Conservation (phyloP, 108 stramenopile genomes). For the Cyclostephanos tholiformis region DNA sequence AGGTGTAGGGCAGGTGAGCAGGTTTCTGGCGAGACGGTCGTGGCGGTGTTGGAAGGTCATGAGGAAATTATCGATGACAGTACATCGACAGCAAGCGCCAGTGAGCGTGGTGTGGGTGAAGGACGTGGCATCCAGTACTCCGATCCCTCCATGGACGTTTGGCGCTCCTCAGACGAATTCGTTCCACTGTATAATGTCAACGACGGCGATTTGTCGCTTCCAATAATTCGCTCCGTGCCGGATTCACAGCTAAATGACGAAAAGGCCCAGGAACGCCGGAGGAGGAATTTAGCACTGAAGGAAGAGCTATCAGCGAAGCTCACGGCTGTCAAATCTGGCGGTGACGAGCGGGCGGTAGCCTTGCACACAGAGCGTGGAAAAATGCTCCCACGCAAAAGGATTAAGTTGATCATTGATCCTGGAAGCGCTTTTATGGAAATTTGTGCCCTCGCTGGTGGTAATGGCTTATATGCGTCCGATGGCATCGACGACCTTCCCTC, state of each 20-base stretch:
- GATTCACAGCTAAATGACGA: constrained; percentile 34
- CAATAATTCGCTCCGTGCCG: constrained; percentile 34
- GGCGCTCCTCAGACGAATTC: constrained; percentile 39
- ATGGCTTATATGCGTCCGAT: constrained; percentile 51
- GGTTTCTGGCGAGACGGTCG: constrained; percentile 58
- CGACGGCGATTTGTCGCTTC: constrained; percentile 33
- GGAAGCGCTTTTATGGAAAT: constrained; percentile 96
- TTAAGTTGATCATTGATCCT: constrained; percentile 87
- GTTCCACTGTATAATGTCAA: constrained; percentile 24
- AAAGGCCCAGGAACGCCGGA: constrained; percentile 38
- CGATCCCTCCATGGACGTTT: constrained; percentile 46
- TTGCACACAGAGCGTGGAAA: constrained; percentile 88
- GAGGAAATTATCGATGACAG: constrained; percentile 40
- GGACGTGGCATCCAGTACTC: constrained; percentile 1
- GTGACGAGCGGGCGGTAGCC: constrained; percentile 63
- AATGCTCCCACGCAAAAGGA: constrained; percentile 93
- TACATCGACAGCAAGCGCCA: not conserved
- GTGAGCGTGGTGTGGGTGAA: not conserved
- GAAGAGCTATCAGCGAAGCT: constrained; percentile 35
- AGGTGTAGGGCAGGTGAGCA: constrained; percentile 58
- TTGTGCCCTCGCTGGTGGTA: constrained; percentile 85
- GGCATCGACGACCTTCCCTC: constrained; percentile 74
- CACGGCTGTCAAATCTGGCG: constrained; percentile 49
- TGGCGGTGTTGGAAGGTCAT: constrained; percentile 59
- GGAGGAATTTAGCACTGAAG: constrained; percentile 32